Conservation (phyloP, 2,329 filamentous ascomycete genomes). For the Pyrenochaeta sp. region DNA sequence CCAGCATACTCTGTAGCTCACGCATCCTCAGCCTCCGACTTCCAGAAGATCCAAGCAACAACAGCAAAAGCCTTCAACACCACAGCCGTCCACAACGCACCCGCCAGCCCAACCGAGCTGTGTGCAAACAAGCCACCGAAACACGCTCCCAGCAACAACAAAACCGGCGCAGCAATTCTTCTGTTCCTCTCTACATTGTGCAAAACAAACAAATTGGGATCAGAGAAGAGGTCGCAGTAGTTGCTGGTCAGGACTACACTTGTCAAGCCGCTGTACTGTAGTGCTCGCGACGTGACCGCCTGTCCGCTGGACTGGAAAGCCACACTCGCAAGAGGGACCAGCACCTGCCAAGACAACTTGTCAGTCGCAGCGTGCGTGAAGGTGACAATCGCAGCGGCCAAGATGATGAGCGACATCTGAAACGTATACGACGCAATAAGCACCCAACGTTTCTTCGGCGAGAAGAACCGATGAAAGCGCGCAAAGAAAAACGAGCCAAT, state of each 20-base stretch:
- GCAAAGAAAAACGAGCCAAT: slow-evolving; percentile 75
- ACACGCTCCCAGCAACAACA: slow-evolving; percentile 62
- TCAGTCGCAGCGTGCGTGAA: slow-evolving; percentile 43
- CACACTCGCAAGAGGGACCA: slow-evolving; percentile 72
- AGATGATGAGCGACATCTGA: slow-evolving; percentile 52
- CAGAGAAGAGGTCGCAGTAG: slow-evolving; percentile 81
- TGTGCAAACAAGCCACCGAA: slow-evolving; percentile 63
- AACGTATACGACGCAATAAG: slow-evolving; percentile 57
- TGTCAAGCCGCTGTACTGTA: slow-evolving; percentile 74
- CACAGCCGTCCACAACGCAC: slow-evolving; percentile 58
- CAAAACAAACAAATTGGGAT: slow-evolving; percentile 59
- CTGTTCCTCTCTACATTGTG: slow-evolving; percentile 62
- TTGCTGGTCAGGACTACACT: slow-evolving; percentile 82
- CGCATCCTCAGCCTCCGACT: slow-evolving; percentile 36
- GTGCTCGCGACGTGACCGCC: slow-evolving; percentile 74
- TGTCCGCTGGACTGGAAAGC: slow-evolving; percentile 82
- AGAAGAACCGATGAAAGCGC: slow-evolving; percentile 70
- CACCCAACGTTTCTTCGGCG: slow-evolving; percentile 69
- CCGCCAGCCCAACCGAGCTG: slow-evolving; percentile 59
- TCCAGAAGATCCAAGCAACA: slow-evolving; percentile 53
- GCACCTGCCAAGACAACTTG: slow-evolving; percentile 59
- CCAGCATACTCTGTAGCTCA: no score
- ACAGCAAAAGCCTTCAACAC: slow-evolving; percentile 50
- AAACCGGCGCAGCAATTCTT: slow-evolving; percentile 58
- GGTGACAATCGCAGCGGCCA: slow-evolving; percentile 54